Percentiles rank a stretch among this genome's conserved stretches.
Conservation (phyloP, 495 filamentous ascomycete species). For the Cercophora scortea region DNA sequence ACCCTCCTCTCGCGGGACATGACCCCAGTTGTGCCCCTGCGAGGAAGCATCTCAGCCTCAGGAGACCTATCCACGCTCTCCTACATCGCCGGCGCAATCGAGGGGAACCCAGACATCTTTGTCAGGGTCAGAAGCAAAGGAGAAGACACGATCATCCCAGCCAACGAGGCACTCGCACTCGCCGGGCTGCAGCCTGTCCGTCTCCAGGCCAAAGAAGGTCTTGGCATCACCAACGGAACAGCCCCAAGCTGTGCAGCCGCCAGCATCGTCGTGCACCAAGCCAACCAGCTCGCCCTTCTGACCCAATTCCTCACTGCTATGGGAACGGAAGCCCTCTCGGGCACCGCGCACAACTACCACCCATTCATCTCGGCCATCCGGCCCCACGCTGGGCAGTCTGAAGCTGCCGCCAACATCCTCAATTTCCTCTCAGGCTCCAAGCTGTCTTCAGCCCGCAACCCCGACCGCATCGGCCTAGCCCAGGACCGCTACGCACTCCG, state of each 20-base stretch:
- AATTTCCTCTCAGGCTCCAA: constrained; percentile 37
- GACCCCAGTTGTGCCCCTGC: constrained; percentile 50
- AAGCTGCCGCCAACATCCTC: constrained; percentile 48
- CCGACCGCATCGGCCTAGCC: constrained; percentile 20
- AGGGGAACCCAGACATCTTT: constrained; percentile 48
- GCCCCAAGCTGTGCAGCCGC: constrained; percentile 47
- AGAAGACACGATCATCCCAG: constrained; percentile 26
- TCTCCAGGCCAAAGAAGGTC: constrained; percentile 54
- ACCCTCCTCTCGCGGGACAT: constrained; percentile 40
- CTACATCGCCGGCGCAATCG: constrained; percentile 50
- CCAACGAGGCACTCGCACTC: constrained; percentile 34
- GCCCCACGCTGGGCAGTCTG: constrained; percentile 55
- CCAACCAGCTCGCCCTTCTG: constrained; percentile 49
- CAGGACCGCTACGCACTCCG: constrained; percentile 59
- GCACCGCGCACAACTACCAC: constrained; percentile 47
- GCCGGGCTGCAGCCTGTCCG: constrained; percentile 35
- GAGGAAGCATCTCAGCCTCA: constrained; percentile 61
- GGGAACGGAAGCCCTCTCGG: constrained; percentile 42
- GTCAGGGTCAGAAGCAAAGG: constrained; percentile 21
- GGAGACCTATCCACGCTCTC: constrained; percentile 58
- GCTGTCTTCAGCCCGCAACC: constrained; percentile 11
- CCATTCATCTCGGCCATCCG: constrained; percentile 51
- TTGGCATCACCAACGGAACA: constrained; percentile 60
- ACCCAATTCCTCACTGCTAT: constrained; percentile 50
- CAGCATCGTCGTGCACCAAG: constrained; percentile 46